A percentile compares a stretch with the other conserved stretches of the same genome.
phyloP scores from a whole-genome alignment of 2,329 filamentous ascomycete genomes.

The Pseudogymnoascus sp. region DNA sequence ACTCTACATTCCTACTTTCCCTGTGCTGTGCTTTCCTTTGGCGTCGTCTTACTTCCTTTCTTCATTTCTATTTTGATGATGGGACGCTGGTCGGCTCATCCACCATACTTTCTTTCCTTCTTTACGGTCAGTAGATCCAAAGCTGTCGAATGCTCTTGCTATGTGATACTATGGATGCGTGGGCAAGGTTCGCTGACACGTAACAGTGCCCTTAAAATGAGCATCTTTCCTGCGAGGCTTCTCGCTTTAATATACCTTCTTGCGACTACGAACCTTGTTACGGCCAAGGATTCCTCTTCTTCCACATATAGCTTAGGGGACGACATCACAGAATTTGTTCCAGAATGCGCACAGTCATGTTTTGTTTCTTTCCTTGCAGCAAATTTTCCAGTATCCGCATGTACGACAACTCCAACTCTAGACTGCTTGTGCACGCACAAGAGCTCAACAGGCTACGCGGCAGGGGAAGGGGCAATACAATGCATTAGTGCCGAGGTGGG shows the following conservation, averaged over 20 bases:
- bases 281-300: not conserved
- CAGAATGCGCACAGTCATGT: constrained; percentile 49
- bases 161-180: not conserved
- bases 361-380: constrained; percentile 53
- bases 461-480: constrained; percentile 63
- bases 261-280: not conserved
- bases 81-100: not conserved
- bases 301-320: not conserved
- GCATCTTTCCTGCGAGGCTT: not conserved
- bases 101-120: not conserved
- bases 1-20: not conserved
- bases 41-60: constrained; percentile 1
- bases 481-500: constrained; percentile 51
- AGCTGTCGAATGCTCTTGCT: not conserved
- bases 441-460: constrained; percentile 54
- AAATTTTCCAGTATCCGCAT: constrained; percentile 46
- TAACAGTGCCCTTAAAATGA: not conserved
- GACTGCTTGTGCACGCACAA: constrained; percentile 55
- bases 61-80: constrained; percentile 3
- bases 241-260: not conserved
- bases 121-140: not conserved
- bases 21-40: not conserved
- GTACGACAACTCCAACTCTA: constrained; percentile 43
- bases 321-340: constrained; percentile 25
- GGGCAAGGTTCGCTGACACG: not conserved